Conservation (phyloP, 2,329 filamentous ascomycete genomes). For the Paecilomyces sp. region DNA sequence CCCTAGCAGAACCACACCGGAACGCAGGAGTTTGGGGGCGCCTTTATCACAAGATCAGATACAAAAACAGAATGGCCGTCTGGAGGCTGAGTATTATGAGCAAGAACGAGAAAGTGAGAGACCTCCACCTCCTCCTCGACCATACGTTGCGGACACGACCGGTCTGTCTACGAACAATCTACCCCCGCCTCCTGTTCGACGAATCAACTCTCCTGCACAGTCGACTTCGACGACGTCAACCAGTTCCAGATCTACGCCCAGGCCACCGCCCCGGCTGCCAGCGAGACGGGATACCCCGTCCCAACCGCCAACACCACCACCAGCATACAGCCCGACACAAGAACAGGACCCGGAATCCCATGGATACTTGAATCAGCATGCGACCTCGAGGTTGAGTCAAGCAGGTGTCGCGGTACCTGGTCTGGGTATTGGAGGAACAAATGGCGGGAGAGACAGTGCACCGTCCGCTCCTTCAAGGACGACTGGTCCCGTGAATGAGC, state of each 20-base stretch:
- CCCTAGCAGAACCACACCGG: slow-evolving; percentile 38
- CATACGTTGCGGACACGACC: slow-evolving; percentile 63
- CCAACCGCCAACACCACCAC: slow-evolving; percentile 37
- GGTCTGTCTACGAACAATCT: slow-evolving; percentile 62
- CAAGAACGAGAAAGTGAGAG: slow-evolving; percentile 25
- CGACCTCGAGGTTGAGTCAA: slow-evolving; percentile 59
- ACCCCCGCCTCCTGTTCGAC: slow-evolving; percentile 61
- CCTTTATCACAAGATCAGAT: slow-evolving; percentile 34
- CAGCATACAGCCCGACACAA: slow-evolving; percentile 39
- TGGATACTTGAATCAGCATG: slow-evolving; percentile 49
- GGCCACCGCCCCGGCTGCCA: slow-evolving; percentile 62
- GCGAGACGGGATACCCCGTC: slow-evolving; percentile 54
- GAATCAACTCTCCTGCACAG: slow-evolving; percentile 20
- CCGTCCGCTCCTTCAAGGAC: slow-evolving; percentile 18
- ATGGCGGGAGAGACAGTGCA: slow-evolving; percentile 20
- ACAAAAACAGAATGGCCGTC: slow-evolving; percentile 19
- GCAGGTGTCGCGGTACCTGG: slow-evolving; percentile 73
- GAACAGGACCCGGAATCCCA: slow-evolving; percentile 21
- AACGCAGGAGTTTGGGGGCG: slow-evolving; percentile 36
- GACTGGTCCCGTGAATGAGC: slow-evolving; percentile 50
- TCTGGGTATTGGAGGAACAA: slow-evolving; percentile 57
- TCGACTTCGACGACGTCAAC: slow-evolving; percentile 19
- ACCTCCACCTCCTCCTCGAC: slow-evolving; percentile 49
- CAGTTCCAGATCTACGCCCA: slow-evolving; percentile 42
- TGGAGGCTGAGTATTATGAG: slow-evolving; percentile 16